Evolutionary conservation across 2,329 filamentous ascomycete species (phyloP), one percentile per base, ranked within the genome.

Genomic region (Coleophoma crateriformis): DNA sequence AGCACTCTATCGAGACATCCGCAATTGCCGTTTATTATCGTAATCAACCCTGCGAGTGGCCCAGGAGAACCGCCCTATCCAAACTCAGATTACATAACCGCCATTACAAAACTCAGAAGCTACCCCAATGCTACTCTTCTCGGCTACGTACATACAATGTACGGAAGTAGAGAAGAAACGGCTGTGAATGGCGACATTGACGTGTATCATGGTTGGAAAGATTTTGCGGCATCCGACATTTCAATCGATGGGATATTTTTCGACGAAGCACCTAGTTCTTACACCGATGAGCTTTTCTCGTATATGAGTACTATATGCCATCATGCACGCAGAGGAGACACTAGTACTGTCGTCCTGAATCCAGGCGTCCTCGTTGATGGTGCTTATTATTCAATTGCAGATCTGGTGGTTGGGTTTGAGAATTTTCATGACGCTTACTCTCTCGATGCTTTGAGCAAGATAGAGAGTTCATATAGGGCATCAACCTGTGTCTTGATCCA

Each of bases 71-170:
- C 56, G 2, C 46, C 53, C n/a, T 58, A 58, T 22, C 70, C 68
- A 1, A 62, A 66, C 46, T 44, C 54, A 1, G 58, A 60, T 49
- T 69, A 67, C 52, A 62, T 64, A 22, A 42, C 57, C 7, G 63
- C 53, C 1, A 56, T 71, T 20, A 50, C 58, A 2, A 61, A 64
- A 45, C 58, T 72, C 3, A 67, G 67, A 47, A 61, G 51, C 15
- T 68, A 65, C 47, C 19, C 59, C 33, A 71, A 72, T 48, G 63
- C 67, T n/a, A 54, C 61, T 0, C 55, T 64, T 3, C 49, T 72
- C 8, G 69, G 70, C 12, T 72, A 72, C 49, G 66, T 71, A 17
- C 61, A 62, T 14, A 68, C 65, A 2, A 40, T 47, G 6, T 67
- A 67, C 37, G 64, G 58, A 6, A 54, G 48, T 1, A 54, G 65